Conservation (phyloP, 169 alveolate genomes). For the Babesia bovis region DNA sequence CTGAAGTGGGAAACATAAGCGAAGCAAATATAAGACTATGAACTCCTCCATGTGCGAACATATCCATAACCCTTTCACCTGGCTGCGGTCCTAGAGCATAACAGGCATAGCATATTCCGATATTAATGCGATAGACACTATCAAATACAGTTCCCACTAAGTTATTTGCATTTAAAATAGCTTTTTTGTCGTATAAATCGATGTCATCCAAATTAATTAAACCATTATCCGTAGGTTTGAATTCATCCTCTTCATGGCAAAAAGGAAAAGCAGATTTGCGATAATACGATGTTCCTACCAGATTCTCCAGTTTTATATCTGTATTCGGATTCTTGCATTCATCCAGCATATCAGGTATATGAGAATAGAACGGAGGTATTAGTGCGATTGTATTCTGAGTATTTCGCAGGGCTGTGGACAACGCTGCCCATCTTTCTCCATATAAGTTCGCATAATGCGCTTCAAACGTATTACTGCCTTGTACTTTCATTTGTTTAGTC, state of each 20-base stretch:
- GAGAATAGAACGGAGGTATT: slow-evolving; percentile 48
- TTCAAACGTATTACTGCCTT: slow-evolving; percentile 14
- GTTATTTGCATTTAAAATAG: slow-evolving; percentile 14
- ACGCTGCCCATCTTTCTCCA: slow-evolving; percentile 41
- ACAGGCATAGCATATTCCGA: slow-evolving; percentile 61
- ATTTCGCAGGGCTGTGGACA: slow-evolving; percentile 22
- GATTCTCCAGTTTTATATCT: slow-evolving; percentile 2
- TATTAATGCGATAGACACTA: slow-evolving; percentile 6
- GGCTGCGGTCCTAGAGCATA: slow-evolving; percentile 58
- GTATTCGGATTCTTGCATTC: not conserved
- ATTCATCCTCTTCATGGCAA: slow-evolving; percentile 7
- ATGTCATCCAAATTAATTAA: not conserved
- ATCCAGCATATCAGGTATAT: slow-evolving; percentile 44
- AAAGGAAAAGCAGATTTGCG: slow-evolving; percentile 16
- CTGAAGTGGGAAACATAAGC: slow-evolving; percentile 38
- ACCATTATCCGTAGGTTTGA: not conserved
- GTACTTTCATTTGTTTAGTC: not conserved
- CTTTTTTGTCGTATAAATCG: slow-evolving; percentile 15
- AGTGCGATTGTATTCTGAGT: slow-evolving; percentile 15
- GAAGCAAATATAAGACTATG: slow-evolving; percentile 77
- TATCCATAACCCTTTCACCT: slow-evolving; percentile 77
- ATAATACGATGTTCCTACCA: slow-evolving; percentile 19
- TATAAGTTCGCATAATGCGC: slow-evolving; percentile 39
- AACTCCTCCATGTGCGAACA: slow-evolving; percentile 88
- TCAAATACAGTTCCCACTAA: slow-evolving; percentile 10